phyloP scores from a whole-genome alignment of 148 eudicot species.

The Mesembryanthemum crystallinum region DNA sequence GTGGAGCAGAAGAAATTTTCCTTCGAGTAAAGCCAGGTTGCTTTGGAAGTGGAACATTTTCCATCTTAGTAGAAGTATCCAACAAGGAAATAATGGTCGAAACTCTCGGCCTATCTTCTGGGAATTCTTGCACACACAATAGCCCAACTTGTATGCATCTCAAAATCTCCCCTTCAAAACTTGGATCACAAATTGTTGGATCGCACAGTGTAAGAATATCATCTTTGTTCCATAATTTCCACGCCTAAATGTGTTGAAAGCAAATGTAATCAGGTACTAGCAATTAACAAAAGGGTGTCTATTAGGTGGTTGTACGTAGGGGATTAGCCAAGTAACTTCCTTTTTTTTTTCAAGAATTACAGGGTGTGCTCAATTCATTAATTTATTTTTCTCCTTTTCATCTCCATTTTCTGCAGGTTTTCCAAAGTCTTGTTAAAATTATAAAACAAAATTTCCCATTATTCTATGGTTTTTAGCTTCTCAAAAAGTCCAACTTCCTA shows the following conservation, averaged over 20 bases:
- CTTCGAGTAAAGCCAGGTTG: slow-evolving; percentile 33
- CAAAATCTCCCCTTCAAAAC: slow-evolving; percentile 20
- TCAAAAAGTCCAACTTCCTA: too few species aligned
- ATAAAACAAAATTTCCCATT: too few species aligned
- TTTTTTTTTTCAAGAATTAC: too few species aligned
- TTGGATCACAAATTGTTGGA: slow-evolving; percentile 3
- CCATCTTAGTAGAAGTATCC: slow-evolving; percentile 14
- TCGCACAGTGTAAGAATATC: slow-evolving; percentile 27
- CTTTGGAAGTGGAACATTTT: slow-evolving; percentile 26
- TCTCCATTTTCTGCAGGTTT: too few species aligned
- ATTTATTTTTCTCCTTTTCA: too few species aligned
- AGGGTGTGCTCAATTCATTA: too few species aligned
- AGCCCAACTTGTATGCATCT: slow-evolving; percentile 43
- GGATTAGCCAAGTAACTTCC: too few species aligned
- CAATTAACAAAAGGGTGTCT: too few species aligned
- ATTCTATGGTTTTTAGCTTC: too few species aligned
- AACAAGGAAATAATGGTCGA: slow-evolving; percentile 37
- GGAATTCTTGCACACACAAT: slow-evolving; percentile 46
- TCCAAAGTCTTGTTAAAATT: too few species aligned
- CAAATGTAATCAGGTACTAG: neutral
- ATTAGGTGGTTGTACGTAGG: too few species aligned
- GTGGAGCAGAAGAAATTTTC: neutral
- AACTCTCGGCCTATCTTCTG: slow-evolving; percentile 42
- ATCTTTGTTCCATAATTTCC: slow-evolving; percentile 48
- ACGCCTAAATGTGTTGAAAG: slow-evolving; percentile 34